A percentile compares a stretch with the other conserved stretches of the same genome.
phyloP scores from a whole-genome alignment of 2,329 filamentous ascomycete genomes.

The Thelonectria blattea region DNA sequence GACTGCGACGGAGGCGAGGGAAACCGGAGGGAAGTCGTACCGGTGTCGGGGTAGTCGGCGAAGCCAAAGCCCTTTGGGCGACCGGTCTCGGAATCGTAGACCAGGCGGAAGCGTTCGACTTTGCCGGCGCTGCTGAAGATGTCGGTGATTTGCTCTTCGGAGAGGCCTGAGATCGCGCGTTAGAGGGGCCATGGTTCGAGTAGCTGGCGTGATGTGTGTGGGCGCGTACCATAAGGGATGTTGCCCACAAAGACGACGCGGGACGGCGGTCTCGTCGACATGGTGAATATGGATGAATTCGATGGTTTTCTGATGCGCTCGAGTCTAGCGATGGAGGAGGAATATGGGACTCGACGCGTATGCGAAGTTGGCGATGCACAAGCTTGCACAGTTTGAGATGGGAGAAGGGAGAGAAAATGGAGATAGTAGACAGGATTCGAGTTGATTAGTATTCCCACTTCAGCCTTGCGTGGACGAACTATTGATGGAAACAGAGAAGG shows the following conservation, averaged over 20 bases:
- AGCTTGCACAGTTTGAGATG: neutral
- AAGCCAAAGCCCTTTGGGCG: constrained; percentile 97
- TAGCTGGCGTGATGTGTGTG: neutral
- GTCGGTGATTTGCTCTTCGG: constrained; percentile 93
- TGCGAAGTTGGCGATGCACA: neutral
- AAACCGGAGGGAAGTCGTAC: constrained; percentile 51
- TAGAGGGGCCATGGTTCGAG: constrained; percentile 23
- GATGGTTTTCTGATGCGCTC: constrained; percentile 3
- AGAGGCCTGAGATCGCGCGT: constrained; percentile 69
- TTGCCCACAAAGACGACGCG: constrained; percentile 86
- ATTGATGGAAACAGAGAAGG: constrained; percentile 19
- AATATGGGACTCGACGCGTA: neutral
- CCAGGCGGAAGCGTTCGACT: constrained; percentile 88
- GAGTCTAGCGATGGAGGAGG: neutral
- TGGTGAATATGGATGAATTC: constrained; percentile 41
- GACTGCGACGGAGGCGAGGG: neutral
- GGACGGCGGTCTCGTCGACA: constrained; percentile 77
- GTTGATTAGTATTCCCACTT: constrained; percentile 23
- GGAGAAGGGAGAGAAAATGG: neutral
- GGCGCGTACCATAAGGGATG: constrained; percentile 73
- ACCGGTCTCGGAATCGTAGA: constrained; percentile 94
- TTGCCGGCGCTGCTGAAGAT: constrained; percentile 91
- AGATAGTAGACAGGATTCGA: neutral
- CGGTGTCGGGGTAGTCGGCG: constrained; percentile 91
- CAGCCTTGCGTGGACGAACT: constrained; percentile 30